phyloP scores from a whole-genome alignment of 2,329 filamentous ascomycete genomes.

The Sclerotinia spermophila region DNA sequence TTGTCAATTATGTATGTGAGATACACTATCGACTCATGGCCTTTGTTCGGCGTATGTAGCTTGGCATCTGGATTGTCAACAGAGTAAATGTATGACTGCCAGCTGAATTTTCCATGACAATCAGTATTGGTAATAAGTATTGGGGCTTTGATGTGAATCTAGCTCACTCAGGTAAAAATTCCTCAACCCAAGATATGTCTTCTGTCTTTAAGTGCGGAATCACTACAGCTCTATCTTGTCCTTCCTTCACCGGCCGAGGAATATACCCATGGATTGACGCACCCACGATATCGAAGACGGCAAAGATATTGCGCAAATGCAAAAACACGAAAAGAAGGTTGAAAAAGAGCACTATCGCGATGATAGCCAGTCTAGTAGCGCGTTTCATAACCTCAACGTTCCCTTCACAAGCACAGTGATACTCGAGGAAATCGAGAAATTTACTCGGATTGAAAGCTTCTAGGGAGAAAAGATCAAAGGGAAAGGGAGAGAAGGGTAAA shows the following conservation, averaged over 20 bases:
- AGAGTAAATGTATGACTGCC: slow-evolving; percentile 23
- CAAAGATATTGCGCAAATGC: not conserved
- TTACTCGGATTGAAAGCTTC: not conserved
- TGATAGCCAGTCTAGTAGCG: not conserved
- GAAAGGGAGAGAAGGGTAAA: not conserved
- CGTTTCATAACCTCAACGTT: not conserved
- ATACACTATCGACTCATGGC: slow-evolving; percentile 32
- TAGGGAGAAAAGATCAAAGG: too few species aligned
- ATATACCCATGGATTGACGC: not conserved
- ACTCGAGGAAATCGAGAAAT: not conserved
- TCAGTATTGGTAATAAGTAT: not conserved
- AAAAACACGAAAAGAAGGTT: not conserved
- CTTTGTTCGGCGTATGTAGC: slow-evolving; percentile 49
- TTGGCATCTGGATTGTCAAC: slow-evolving; percentile 34
- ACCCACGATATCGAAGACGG: not conserved
- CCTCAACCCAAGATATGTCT: slow-evolving; percentile 2
- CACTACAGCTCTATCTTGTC: slow-evolving; percentile 2
- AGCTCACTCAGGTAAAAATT: slow-evolving; percentile 6
- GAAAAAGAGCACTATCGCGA: slow-evolving; percentile 3
- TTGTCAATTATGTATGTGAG: slow-evolving; percentile 59
- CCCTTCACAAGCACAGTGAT: not conserved
- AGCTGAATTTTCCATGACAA: not conserved
- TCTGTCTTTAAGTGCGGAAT: not conserved
- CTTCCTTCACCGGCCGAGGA: not conserved
- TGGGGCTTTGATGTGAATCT: too few species aligned